These are phyloP conservation scores for Fusarium virguliforme DNA, from an alignment of 2,329 filamentous ascomycete genomes.

Conservation along the genomic window DNA sequence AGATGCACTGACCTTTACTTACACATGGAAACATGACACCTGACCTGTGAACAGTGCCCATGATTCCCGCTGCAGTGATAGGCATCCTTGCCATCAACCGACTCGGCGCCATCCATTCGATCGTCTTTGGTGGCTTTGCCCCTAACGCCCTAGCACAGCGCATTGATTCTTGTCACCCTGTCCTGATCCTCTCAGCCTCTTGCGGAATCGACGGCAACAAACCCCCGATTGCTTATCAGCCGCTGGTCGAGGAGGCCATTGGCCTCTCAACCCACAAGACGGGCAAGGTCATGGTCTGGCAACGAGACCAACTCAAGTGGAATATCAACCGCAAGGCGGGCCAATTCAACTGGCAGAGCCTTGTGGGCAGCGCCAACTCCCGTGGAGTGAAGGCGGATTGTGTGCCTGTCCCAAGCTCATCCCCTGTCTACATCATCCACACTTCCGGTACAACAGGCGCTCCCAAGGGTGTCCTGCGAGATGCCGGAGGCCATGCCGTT, in stretches of 20 bases:
- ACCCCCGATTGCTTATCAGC: slow-evolving; percentile 82
- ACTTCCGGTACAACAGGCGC: slow-evolving; percentile 87
- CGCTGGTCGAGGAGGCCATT: slow-evolving; percentile 83
- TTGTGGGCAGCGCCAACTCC: slow-evolving; percentile 79
- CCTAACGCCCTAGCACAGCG: slow-evolving; percentile 86
- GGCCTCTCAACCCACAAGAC: slow-evolving; percentile 80
- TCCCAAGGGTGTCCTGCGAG: slow-evolving; percentile 87
- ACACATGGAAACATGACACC: background rate
- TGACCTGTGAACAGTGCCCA: slow-evolving; percentile 78
- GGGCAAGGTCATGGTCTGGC: slow-evolving; percentile 83
- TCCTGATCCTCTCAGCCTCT: slow-evolving; percentile 86
- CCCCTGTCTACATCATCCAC: slow-evolving; percentile 92
- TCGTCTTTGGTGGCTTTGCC: slow-evolving; percentile 95
- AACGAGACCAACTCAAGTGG: slow-evolving; percentile 84
- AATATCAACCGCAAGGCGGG: slow-evolving; percentile 77
- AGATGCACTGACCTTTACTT: background rate
- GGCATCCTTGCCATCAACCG: slow-evolving; percentile 87
- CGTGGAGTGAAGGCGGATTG: slow-evolving; percentile 79
- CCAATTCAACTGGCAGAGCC: slow-evolving; percentile 84
- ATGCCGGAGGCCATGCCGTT: slow-evolving; percentile 90
- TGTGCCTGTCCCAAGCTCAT: slow-evolving; percentile 83
- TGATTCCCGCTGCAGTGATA: slow-evolving; percentile 92
- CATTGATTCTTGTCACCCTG: slow-evolving; percentile 85
- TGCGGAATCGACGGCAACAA: slow-evolving; percentile 93
- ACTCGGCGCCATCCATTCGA: slow-evolving; percentile 89